A percentile compares a stretch with the other conserved stretches of the same genome.
Conservation (phyloP, 1,139 yeast species). For the Meyerozyma sp. region DNA sequence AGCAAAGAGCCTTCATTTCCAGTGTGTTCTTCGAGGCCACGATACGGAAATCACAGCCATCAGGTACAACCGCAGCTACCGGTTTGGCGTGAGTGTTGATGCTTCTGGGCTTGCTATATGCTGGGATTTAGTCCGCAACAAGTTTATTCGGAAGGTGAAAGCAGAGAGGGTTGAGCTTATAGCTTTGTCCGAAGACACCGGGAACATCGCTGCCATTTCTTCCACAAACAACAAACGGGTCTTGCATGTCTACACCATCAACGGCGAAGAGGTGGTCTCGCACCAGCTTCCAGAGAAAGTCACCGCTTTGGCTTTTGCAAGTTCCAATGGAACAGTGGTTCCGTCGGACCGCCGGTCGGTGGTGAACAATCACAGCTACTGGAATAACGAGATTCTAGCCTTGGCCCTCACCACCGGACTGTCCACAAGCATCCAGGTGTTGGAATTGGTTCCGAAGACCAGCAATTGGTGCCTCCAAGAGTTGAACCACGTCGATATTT, state of each 20-base stretch:
- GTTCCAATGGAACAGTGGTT: constrained; percentile 23
- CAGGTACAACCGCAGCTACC: constrained; percentile 44
- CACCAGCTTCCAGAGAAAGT: not conserved
- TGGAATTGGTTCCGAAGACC: constrained; percentile 18
- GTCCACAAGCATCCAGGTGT: constrained; percentile 16
- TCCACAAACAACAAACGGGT: constrained; percentile 10
- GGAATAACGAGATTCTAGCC: constrained; percentile 34
- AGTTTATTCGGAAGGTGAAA: constrained; percentile 40
- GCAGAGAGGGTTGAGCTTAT: constrained; percentile 20
- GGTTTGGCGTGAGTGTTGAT: constrained; percentile 50
- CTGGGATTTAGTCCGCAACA: constrained; percentile 57
- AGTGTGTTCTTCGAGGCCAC: constrained; percentile 53
- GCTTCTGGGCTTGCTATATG: constrained; percentile 41
- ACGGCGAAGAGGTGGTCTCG: constrained; percentile 36
- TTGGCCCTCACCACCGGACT: constrained; percentile 14
- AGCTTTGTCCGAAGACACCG: constrained; percentile 52
- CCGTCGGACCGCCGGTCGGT: constrained; percentile 20
- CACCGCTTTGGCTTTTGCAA: constrained; percentile 29
- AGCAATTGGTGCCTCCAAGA: constrained; percentile 20
- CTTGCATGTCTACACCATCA: constrained; percentile 43
- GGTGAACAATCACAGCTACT: constrained; percentile 27
- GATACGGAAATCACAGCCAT: constrained; percentile 35
- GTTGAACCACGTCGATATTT: constrained; percentile 15
- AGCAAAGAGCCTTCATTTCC: constrained; percentile 31
- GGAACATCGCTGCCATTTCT: constrained; percentile 41